These are phyloP conservation scores for Pichia occidentalis DNA, from an alignment of 805 yeast species.

Conservation along the genomic window DNA sequence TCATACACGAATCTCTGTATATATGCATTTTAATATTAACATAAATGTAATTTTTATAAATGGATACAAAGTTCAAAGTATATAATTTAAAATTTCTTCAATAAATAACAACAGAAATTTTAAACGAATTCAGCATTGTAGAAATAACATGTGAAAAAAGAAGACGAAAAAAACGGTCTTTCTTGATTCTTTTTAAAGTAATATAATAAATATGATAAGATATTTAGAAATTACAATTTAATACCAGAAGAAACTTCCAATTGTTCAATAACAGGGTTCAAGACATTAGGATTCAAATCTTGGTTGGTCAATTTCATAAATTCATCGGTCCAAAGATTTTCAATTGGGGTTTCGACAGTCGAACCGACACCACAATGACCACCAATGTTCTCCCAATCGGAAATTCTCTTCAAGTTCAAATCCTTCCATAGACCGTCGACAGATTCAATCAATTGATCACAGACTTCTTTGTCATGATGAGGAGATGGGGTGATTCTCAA, in stretches of 20 bases:
- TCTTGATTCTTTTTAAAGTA: too few species aligned
- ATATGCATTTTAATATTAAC: too few species aligned
- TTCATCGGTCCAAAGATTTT: conserved; percentile 83
- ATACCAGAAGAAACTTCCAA: conserved; percentile 71
- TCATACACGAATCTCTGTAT: too few species aligned
- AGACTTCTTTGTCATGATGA: conserved; percentile 74
- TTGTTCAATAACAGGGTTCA: conserved; percentile 55
- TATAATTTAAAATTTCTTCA: too few species aligned
- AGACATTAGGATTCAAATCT: conserved; percentile 61
- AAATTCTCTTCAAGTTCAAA: conserved; percentile 64
- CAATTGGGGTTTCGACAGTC: conserved; percentile 32
- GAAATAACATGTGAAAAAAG: too few species aligned
- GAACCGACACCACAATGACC: conserved; percentile 92
- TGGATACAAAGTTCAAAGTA: too few species aligned
- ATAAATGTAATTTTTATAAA: too few species aligned
- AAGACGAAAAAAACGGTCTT: background rate
- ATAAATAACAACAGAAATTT: too few species aligned
- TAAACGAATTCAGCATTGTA: too few species aligned
- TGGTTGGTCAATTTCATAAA: conserved; percentile 59
- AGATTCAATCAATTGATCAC: conserved; percentile 71
- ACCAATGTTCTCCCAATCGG: conserved; percentile 73
- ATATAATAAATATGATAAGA: background rate
- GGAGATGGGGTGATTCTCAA: conserved; percentile 99
- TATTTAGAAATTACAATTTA: conserved; percentile 14
- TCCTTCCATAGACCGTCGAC: conserved; percentile 75